Percentiles rank a stretch among this genome's conserved stretches.
phyloP scores from a whole-genome alignment of 257 asterid genomes.

The Verbascum thapsus region DNA sequence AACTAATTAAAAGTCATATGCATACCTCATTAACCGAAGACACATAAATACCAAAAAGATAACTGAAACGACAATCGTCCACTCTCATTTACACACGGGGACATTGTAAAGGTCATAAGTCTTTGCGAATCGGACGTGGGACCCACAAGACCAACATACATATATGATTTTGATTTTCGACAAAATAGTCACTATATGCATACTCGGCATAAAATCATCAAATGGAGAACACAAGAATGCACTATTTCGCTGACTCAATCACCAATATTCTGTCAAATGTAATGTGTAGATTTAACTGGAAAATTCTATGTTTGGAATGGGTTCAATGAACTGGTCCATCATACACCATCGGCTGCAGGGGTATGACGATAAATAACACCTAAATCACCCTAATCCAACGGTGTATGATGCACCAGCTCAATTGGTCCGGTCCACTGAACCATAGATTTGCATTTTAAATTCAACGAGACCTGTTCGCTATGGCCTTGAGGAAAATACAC shows the following conservation, averaged over 20 bases:
- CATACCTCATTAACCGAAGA: conserved; percentile 3
- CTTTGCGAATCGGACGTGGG: no score
- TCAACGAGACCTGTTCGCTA: conserved; percentile 70
- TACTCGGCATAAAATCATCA: not conserved
- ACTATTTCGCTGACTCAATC: not conserved
- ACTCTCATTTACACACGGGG: not conserved
- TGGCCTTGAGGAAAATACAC: conserved; percentile 96
- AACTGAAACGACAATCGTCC: not conserved
- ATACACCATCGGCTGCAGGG: no score
- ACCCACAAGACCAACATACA: no score
- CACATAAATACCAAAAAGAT: not conserved
- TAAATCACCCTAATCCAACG: no score
- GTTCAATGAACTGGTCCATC: no score
- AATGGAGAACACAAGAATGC: not conserved
- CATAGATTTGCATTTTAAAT: conserved; percentile 3
- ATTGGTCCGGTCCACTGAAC: not conserved
- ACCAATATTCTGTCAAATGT: not conserved
- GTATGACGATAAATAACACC: no score
- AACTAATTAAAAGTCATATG: not conserved
- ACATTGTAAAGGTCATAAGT: no score
- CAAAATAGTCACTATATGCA: no score
- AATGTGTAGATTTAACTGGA: no score
- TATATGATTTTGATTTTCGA: no score
- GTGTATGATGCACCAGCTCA: no score
- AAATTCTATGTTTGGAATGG: no score